phyloP scores from a whole-genome alignment of 208 protist species.

The Leishmania mexicana region DNA sequence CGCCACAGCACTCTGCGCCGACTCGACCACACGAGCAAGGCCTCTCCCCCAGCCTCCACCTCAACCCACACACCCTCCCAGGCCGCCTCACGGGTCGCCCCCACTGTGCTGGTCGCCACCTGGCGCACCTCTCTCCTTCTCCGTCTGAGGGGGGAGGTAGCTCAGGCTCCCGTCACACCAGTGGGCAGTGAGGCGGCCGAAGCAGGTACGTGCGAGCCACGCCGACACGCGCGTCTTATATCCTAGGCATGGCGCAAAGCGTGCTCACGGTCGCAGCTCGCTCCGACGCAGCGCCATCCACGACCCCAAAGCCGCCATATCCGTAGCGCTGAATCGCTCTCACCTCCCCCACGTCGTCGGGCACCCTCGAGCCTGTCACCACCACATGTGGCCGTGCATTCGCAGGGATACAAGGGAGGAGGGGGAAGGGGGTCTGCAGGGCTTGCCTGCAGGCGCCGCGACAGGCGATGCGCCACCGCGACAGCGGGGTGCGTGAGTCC shows the following conservation, averaged over 20 bases:
- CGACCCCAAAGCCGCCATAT: neutral
- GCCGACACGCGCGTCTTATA: too few species aligned
- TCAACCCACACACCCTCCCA: too few species aligned
- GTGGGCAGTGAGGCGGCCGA: neutral
- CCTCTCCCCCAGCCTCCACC: too few species aligned
- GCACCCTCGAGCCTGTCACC: neutral
- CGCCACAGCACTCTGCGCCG: neutral
- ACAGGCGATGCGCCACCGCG: slow-evolving; percentile 59
- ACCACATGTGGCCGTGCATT: neutral
- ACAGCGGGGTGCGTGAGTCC: slow-evolving; percentile 24
- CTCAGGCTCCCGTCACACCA: neutral
- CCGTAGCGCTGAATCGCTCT: neutral
- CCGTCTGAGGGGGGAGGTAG: too few species aligned
- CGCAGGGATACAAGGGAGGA: neutral
- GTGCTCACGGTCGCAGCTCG: neutral
- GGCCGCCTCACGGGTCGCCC: too few species aligned
- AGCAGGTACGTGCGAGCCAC: neutral
- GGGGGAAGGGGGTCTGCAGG: too few species aligned
- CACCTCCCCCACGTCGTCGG: neutral
- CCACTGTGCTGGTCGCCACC: neutral
- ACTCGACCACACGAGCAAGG: too few species aligned
- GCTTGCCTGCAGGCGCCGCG: too few species aligned
- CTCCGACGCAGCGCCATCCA: neutral
- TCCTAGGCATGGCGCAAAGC: neutral
- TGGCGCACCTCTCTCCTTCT: neutral